phyloP scores from a whole-genome alignment of 768 basidiomycete species.

The Chiua virens region DNA sequence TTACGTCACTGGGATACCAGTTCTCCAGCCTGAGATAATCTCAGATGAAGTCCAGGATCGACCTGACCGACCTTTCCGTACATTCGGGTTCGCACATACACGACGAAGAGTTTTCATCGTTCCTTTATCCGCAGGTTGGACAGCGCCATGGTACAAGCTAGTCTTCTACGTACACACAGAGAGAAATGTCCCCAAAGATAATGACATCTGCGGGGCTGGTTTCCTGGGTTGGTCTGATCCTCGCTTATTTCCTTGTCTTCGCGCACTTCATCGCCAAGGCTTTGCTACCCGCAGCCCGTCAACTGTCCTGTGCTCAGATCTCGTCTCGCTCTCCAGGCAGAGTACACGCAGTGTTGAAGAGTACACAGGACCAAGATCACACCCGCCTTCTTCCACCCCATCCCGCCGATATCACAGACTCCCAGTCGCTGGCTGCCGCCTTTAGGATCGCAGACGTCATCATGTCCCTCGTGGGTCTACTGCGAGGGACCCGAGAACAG shows the following conservation, averaged over 20 bases:
- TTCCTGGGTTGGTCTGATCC: neutral
- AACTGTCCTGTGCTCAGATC: conserved; percentile 44
- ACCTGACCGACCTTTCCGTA: too few relatives aligned
- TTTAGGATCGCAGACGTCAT: conserved; percentile 45
- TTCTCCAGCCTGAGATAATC: too few relatives aligned
- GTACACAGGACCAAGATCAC: conserved; percentile 31
- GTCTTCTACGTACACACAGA: neutral
- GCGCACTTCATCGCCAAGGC: conserved; percentile 42
- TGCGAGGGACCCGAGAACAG: conserved; percentile 50
- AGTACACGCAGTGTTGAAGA: conserved; percentile 35
- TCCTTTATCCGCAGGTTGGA: neutral
- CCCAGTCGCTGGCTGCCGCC: conserved; percentile 6
- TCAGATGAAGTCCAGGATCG: too few relatives aligned
- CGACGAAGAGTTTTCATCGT: too few relatives aligned
- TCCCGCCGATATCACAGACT: conserved; percentile 53
- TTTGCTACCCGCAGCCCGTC: conserved; percentile 36
- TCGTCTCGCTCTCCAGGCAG: conserved; percentile 55
- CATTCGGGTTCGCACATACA: too few relatives aligned
- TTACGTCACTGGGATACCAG: too few relatives aligned
- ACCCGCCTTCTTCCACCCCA: conserved; percentile 41
- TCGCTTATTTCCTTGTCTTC: conserved; percentile 2
- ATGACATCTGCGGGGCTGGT: conserved; percentile 53
- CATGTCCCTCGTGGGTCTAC: conserved; percentile 68
- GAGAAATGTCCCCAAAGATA: conserved; percentile 35
- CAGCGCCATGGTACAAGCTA: neutral